Conservation (phyloP, 768 basidiomycete genomes). For the Podaxis sp. region DNA sequence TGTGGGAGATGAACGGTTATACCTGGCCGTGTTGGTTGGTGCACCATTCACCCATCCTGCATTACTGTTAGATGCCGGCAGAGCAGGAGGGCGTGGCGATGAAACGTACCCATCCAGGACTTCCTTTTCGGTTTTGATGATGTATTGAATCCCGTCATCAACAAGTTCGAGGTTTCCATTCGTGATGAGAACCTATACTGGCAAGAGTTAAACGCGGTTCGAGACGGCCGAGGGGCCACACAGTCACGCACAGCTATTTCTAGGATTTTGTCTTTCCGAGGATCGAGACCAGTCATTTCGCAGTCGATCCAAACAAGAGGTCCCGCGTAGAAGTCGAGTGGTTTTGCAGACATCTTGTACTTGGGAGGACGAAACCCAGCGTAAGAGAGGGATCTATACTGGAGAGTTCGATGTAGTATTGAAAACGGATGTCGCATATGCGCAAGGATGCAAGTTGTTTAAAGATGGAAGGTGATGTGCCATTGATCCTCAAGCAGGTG, state of each 20-base stretch:
- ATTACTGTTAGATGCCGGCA: neutral
- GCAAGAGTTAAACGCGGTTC: neutral
- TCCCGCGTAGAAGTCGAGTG: constrained; percentile 45
- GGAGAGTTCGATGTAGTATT: neutral
- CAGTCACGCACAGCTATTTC: constrained; percentile 67
- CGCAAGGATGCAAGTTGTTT: neutral
- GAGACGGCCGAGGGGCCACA: neutral
- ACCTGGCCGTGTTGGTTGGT: constrained; percentile 76
- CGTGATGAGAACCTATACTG: constrained; percentile 75
- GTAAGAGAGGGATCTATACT: neutral
- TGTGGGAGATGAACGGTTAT: constrained; percentile 18
- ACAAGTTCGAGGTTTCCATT: constrained; percentile 79
- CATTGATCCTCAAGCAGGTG: neutral
- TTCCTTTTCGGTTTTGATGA: constrained; percentile 70
- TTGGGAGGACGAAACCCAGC: constrained; percentile 5
- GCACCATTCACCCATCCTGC: constrained; percentile 90
- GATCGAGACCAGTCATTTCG: constrained; percentile 82
- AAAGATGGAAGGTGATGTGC: neutral
- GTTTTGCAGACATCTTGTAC: constrained; percentile 16
- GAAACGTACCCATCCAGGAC: constrained; percentile 61
- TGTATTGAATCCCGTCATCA: constrained; percentile 76
- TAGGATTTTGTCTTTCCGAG: constrained; percentile 63
- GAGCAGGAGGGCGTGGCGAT: neutral
- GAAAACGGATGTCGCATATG: constrained; percentile 3
- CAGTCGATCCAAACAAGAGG: constrained; percentile 86